These are phyloP conservation scores for Colletotrichum tofieldiae DNA, from an alignment of 2,329 filamentous ascomycete species.

Conservation along the genomic window DNA sequence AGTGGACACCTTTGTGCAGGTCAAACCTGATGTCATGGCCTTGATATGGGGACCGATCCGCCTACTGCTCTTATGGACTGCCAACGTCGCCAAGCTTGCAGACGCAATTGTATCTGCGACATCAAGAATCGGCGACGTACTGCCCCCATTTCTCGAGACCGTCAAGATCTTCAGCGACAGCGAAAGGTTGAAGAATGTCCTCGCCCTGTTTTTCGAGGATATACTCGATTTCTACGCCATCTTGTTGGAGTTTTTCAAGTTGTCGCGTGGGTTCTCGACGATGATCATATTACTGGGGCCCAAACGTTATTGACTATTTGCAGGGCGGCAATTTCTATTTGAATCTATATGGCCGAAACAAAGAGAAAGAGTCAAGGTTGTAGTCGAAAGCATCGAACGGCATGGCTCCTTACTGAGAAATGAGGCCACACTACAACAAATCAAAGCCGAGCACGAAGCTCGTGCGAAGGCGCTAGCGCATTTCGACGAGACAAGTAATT, in stretches of 20 bases:
- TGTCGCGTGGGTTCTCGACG: background rate
- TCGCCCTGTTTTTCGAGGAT: background rate
- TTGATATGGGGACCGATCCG: background rate
- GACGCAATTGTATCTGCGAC: background rate
- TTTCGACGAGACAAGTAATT: no score
- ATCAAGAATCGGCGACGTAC: background rate
- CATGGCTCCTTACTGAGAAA: no score
- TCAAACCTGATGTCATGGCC: background rate
- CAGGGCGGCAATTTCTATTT: no score
- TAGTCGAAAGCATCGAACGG: no score
- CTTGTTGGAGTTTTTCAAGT: background rate
- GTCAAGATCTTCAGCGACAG: background rate
- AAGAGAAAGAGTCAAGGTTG: no score
- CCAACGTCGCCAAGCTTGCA: background rate
- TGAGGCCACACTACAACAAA: no score
- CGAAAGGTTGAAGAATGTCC: background rate
- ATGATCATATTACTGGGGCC: no score
- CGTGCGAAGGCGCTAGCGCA: no score
- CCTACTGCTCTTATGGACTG: background rate
- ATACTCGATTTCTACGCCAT: background rate
- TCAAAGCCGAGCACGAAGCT: no score
- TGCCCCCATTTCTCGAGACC: background rate
- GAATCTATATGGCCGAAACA: no score
- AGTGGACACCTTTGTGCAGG: background rate
- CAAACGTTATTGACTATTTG: no score